A percentile compares a stretch with the other conserved stretches of the same genome.
phyloP scores from a whole-genome alignment of 139 green algal genomes.

The Nannochloris sp. region DNA sequence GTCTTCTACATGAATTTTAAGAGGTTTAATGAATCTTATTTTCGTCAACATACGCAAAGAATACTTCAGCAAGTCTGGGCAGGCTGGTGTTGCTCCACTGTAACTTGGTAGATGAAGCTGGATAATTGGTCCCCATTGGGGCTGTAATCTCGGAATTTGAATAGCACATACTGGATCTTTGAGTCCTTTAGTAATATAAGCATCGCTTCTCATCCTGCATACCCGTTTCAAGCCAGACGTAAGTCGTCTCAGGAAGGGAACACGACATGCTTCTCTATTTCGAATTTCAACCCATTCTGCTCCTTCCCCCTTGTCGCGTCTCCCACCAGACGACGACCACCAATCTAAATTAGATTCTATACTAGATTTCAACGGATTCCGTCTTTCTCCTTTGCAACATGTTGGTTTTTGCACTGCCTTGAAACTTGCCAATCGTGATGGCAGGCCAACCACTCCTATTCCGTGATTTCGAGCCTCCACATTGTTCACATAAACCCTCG shows the following conservation, averaged over 20 bases:
- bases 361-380: too few relatives aligned
- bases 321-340: background rate
- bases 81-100: conserved; percentile 55
- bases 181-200: background rate
- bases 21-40: conserved; percentile 39
- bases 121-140: conserved; percentile 2
- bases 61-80: conserved; percentile 70
- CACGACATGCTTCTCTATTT: background rate
- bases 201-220: background rate
- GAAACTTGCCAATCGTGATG: conserved; percentile 68
- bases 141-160: conserved; percentile 33
- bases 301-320: background rate
- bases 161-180: conserved; percentile 46
- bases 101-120: conserved; percentile 9
- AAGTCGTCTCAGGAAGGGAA: background rate
- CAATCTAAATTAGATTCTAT: background rate
- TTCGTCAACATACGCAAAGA: conserved; percentile 56
- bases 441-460: conserved; percentile 59
- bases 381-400: background rate
- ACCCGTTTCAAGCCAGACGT: background rate
- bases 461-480: conserved; percentile 69
- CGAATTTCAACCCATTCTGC: background rate
- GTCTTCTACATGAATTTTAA: conserved; percentile 14
- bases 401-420: conserved; percentile 11
- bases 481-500: conserved; percentile 80